Conservation (phyloP, 106 monocot genomes). For the Dendrobium officinale region DNA sequence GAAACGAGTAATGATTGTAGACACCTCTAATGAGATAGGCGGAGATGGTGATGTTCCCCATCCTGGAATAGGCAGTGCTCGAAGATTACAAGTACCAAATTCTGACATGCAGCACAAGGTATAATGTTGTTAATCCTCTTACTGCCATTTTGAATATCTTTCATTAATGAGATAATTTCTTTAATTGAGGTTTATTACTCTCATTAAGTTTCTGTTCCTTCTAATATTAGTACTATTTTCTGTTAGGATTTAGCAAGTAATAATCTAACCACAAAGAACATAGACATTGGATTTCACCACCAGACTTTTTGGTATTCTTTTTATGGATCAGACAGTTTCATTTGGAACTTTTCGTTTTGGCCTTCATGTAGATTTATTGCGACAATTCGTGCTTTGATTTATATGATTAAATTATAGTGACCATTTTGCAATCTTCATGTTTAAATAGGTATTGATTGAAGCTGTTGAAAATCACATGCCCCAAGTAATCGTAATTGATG, state of each 20-base stretch:
- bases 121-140: neutral
- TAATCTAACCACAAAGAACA: neutral
- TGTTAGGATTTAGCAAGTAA: neutral
- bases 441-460: slow-evolving; percentile 71
- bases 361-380: neutral
- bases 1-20: slow-evolving; percentile 91
- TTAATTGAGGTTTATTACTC: neutral
- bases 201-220: neutral
- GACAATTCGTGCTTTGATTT: neutral
- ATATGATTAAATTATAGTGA: neutral
- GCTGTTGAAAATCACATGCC: slow-evolving; percentile 94
- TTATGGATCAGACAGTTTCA: neutral
- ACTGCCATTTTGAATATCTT: neutral
- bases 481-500: slow-evolving; percentile 86
- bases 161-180: neutral
- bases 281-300: neutral
- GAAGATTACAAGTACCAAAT: slow-evolving; percentile 85
- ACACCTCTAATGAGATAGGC: slow-evolving; percentile 98
- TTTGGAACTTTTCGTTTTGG: neutral
- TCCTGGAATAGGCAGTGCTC: slow-evolving; percentile 74
- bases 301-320: neutral
- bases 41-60: slow-evolving; percentile 97
- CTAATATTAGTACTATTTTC: neutral
- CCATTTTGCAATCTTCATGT: slow-evolving; percentile 7
- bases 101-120: slow-evolving; percentile 85